phyloP scores from a whole-genome alignment of 2,329 filamentous ascomycete genomes.

The Fusarium sp. region DNA sequence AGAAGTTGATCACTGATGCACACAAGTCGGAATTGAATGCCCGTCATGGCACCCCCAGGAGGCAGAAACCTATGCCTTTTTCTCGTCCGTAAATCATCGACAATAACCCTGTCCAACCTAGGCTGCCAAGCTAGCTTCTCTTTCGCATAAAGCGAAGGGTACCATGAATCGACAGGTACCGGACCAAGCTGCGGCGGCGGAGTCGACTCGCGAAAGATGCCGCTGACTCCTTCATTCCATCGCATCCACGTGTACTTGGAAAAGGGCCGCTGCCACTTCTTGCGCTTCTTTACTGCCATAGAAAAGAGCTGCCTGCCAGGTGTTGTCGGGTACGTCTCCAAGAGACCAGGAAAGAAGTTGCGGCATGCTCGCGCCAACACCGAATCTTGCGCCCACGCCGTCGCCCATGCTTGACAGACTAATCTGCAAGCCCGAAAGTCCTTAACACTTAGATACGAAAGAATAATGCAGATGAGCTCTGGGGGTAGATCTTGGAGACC shows the following conservation, averaged over 20 bases:
- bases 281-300: slow-evolving; percentile 12
- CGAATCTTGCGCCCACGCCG: slow-evolving; percentile 38
- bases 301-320: slow-evolving; percentile 22
- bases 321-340: slow-evolving; percentile 25
- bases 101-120: slow-evolving; percentile 24
- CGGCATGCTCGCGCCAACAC: slow-evolving; percentile 37
- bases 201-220: slow-evolving; percentile 1
- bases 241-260: slow-evolving; percentile 6
- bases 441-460: slow-evolving; percentile 35
- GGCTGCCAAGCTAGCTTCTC: slow-evolving; percentile 46
- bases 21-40: slow-evolving; percentile 24
- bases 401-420: slow-evolving; percentile 44
- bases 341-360: slow-evolving; percentile 45
- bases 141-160: slow-evolving; percentile 36
- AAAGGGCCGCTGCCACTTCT: slow-evolving; percentile 22
- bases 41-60: slow-evolving; percentile 29
- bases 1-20: slow-evolving; percentile 38
- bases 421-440: slow-evolving; percentile 42
- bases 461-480: slow-evolving; percentile 44
- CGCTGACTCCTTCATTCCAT: slow-evolving; percentile 31
- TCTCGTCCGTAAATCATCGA: slow-evolving; percentile 40
- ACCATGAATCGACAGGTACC: background rate
- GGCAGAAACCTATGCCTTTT: slow-evolving; percentile 35
- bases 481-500: slow-evolving; percentile 43
- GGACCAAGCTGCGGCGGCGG: background rate